phyloP scores from a whole-genome alignment of 306 rosid genomes.

The Rubus idaeus region DNA sequence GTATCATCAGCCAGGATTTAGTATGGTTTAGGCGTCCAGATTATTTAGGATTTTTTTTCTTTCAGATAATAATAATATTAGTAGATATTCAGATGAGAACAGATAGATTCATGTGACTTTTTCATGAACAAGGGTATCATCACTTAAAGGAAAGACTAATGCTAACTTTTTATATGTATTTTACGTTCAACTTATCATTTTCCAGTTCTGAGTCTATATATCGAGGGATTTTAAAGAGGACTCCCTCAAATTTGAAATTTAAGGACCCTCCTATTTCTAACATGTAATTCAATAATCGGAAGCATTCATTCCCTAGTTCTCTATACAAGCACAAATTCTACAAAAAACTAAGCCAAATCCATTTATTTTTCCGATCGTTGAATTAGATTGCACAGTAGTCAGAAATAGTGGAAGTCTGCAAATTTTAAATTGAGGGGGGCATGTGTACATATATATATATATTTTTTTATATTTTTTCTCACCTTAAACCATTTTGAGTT shows the following conservation, averaged over 20 bases:
- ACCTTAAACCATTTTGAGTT: neutral
- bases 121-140: neutral
- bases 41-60: too few species aligned
- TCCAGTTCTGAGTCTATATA: neutral
- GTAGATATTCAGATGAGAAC: neutral
- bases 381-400: too few species aligned
- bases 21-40: too few species aligned
- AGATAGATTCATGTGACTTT: conserved; percentile 1
- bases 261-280: neutral
- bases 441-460: neutral
- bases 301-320: neutral
- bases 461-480: neutral
- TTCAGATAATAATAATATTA: neutral
- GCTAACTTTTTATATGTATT: neutral
- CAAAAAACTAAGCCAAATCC: neutral
- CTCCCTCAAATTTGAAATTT: neutral
- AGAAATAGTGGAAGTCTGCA: neutral
- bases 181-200: neutral
- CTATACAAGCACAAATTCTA: neutral
- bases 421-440: neutral
- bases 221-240: neutral
- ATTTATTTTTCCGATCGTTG: too few species aligned
- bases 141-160: neutral
- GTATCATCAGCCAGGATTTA: neutral
- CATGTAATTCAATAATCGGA: neutral